A percentile compares a stretch with the other conserved stretches of the same genome.
These are phyloP conservation scores for Yueomyces sp. DNA, from an alignment of 805 yeast species.

Conservation along the genomic window DNA sequence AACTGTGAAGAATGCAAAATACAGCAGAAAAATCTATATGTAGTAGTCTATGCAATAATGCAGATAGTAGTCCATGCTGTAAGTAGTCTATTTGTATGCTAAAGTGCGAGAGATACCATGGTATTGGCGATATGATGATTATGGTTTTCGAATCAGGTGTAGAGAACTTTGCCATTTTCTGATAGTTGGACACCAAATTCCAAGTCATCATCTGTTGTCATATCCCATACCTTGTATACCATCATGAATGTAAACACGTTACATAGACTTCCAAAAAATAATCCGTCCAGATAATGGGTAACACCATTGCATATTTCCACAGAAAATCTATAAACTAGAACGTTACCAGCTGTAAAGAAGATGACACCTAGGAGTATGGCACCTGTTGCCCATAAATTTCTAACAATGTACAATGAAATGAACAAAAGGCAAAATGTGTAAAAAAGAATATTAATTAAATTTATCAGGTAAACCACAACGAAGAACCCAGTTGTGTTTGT, in stretches of 20 bases:
- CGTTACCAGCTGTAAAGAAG: constrained; percentile 73
- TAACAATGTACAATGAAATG: constrained; percentile 52
- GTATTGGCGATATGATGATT: no score
- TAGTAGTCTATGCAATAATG: no score
- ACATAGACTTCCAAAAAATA: constrained; percentile 71
- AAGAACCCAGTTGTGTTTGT: constrained; percentile 55
- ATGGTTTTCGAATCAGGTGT: neutral
- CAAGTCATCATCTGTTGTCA: constrained; percentile 86
- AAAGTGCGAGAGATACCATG: no score
- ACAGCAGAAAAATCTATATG: no score
- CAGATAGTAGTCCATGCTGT: no score
- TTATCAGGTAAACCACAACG: constrained; percentile 54
- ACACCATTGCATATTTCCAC: constrained; percentile 50
- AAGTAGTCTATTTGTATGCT: no score
- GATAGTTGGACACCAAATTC: constrained; percentile 67
- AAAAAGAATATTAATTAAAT: constrained; percentile 47
- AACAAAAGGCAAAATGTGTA: constrained; percentile 59
- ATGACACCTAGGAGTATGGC: constrained; percentile 58
- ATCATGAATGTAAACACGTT: constrained; percentile 80
- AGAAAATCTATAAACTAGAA: constrained; percentile 60
- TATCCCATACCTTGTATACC: constrained; percentile 94
- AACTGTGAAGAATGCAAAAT: no score
- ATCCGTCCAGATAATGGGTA: constrained; percentile 82
- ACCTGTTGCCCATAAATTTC: constrained; percentile 81
- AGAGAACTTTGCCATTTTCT: constrained; percentile 27